phyloP scores from a whole-genome alignment of 495 filamentous ascomycete genomes.

The Halenospora varia region DNA sequence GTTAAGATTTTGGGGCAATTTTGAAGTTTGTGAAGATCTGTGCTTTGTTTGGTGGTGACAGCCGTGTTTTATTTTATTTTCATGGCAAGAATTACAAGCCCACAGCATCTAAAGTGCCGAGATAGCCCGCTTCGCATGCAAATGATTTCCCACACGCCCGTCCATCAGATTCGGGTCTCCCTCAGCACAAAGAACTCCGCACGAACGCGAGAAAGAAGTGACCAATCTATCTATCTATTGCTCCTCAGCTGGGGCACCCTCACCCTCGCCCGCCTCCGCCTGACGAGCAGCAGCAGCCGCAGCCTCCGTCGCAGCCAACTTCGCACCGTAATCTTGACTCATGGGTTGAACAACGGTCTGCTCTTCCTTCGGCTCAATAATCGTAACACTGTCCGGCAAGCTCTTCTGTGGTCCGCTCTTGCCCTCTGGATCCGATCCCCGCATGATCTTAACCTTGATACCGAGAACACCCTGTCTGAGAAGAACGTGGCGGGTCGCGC shows the following conservation, averaged over 20 bases:
- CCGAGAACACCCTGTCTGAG: slow-evolving; percentile 98
- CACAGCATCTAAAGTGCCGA: slow-evolving; percentile 19
- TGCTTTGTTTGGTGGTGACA: slow-evolving; percentile 13
- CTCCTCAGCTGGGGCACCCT: slow-evolving; percentile 49
- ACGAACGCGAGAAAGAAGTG: too few species aligned
- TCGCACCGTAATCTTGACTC: slow-evolving; percentile 97
- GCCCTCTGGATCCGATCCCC: slow-evolving; percentile 97
- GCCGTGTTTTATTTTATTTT: slow-evolving; percentile 17
- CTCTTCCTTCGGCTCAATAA: slow-evolving; percentile 99
- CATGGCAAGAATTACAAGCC: slow-evolving; percentile 25
- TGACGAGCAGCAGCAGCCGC: slow-evolving; percentile 59
- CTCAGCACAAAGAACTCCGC: slow-evolving; percentile 11
- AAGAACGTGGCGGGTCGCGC: slow-evolving; percentile 95
- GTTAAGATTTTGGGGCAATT: background rate
- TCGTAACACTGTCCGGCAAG: slow-evolving; percentile 94
- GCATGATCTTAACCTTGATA: slow-evolving; percentile 99
- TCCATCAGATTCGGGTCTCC: slow-evolving; percentile 1
- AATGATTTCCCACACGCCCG: slow-evolving; percentile 24
- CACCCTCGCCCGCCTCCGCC: slow-evolving; percentile 61
- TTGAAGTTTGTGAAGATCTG: background rate
- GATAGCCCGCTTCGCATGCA: slow-evolving; percentile 17
- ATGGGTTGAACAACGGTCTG: slow-evolving; percentile 86
- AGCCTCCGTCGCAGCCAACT: slow-evolving; percentile 80
- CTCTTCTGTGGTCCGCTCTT: slow-evolving; percentile 96
- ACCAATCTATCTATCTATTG: slow-evolving; percentile 31